Evolutionary conservation across 2,329 filamentous ascomycete species (phyloP).

Genomic region (Aspergillus fijiensis): DNA sequence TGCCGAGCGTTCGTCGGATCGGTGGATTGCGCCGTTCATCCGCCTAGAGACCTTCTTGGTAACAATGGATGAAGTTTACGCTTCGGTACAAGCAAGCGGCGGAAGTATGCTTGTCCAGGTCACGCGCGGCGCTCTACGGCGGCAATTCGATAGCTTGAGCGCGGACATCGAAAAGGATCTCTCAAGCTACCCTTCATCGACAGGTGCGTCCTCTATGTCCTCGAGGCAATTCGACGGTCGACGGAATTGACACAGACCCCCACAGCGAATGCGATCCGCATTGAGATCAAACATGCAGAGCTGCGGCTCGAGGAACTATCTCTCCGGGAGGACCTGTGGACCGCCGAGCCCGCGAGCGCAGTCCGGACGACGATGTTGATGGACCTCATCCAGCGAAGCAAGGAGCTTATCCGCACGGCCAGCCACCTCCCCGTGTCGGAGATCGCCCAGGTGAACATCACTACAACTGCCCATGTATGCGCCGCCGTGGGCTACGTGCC

Average conservation of each 20-base stretch:
- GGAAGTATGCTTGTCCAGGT: conserved; percentile 10
- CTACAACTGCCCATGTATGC: not conserved
- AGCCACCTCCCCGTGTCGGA: not conserved
- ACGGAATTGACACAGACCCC: not conserved
- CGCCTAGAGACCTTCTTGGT: conserved; percentile 20
- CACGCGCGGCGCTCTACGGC: conserved; percentile 18
- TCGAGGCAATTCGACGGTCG: too few relatives aligned
- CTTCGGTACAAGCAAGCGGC: conserved; percentile 18
- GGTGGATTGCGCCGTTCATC: conserved; percentile 23
- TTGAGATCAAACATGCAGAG: conserved; percentile 20
- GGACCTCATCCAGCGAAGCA: conserved; percentile 18
- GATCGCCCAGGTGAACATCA: not conserved
- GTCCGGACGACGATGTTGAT: conserved; percentile 23
- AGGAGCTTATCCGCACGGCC: conserved; percentile 19
- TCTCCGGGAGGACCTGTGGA: conserved; percentile 24
- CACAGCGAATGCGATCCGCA: conserved; percentile 18
- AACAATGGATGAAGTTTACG: conserved; percentile 21
- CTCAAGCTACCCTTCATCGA: conserved; percentile 11
- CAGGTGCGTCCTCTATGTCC: conserved; percentile 8
- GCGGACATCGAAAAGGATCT: conserved; percentile 11
- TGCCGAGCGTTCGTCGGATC: conserved; percentile 17
- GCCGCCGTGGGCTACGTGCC: conserved; percentile 3
- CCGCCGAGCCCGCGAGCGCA: conserved; percentile 14
- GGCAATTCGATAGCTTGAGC: conserved; percentile 13
- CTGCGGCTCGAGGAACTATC: conserved; percentile 21